These are phyloP conservation scores for Collybiopsis luxurians DNA, from an alignment of 768 basidiomycete genomes.

Conservation along the genomic window DNA sequence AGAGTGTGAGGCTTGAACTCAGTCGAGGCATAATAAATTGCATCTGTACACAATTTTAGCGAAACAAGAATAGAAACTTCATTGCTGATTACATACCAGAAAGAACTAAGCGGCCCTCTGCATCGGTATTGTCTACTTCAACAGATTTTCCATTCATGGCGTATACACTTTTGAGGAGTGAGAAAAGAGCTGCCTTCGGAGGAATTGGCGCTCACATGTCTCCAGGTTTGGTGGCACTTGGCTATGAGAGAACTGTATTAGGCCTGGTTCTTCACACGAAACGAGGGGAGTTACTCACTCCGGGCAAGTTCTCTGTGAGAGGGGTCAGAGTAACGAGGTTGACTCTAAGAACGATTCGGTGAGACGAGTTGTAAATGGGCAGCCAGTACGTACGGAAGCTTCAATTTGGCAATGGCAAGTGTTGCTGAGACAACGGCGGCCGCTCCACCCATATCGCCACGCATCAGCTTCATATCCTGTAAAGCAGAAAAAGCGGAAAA, in stretches of 20 bases:
- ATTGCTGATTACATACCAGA: constrained; percentile 44
- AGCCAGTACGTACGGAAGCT: constrained; percentile 59
- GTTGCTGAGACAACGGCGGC: constrained; percentile 73
- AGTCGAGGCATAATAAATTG: constrained; percentile 78
- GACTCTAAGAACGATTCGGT: constrained; percentile 39
- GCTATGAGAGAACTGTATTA: constrained; percentile 10
- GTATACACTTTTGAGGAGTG: constrained; percentile 48
- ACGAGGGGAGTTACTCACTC: constrained; percentile 33
- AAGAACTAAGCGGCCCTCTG: constrained; percentile 76
- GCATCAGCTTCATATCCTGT: constrained; percentile 82
- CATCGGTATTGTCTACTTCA: constrained; percentile 87
- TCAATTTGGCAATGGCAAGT: constrained; percentile 76
- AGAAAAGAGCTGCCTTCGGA: not conserved
- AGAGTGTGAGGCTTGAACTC: constrained; percentile 78
- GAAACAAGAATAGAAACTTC: not conserved
- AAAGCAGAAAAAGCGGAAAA: not conserved
- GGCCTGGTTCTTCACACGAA: constrained; percentile 10
- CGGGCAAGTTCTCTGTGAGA: constrained; percentile 85
- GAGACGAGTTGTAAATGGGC: not conserved
- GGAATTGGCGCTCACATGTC: constrained; percentile 56
- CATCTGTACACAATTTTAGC: constrained; percentile 44
- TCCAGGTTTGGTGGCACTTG: constrained; percentile 74
- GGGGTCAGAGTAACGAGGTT: constrained; percentile 75
- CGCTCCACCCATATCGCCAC: constrained; percentile 90
- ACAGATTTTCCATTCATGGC: constrained; percentile 89